Base-by-base conservation (phyloP, 2,329 filamentous ascomycete species). In the Penicillium frequentans region DNA sequence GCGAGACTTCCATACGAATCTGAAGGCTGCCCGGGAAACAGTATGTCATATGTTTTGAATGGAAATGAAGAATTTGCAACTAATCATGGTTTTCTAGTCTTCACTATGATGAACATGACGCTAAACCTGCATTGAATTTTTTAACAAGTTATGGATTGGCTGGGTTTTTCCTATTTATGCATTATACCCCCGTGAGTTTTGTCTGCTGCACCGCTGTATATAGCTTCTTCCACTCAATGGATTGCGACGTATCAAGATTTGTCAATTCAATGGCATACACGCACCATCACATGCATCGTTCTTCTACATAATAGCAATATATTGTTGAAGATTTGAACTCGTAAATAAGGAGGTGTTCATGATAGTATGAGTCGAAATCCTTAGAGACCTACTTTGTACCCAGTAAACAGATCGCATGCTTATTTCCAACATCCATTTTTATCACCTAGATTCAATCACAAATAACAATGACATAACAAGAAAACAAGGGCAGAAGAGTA, bases 1-100 rank as follows among this genome's bases (percentile, higher is more conserved):
- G 72, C 73, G 76, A 10, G 83, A 88, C 53, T 93, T 91, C 64
- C 86, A 86, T 71, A 75, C 79, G 1, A 84, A 82, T 61, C 75
- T 90, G 24, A 82, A 88, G 64, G 70, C 77, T 45, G 86, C 86
- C 11, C 77, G 85, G 64, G 77, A 82, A 19, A 79, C 81, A 74
- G 77, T 75, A 67, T 54, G 66, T 63, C 26, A 37, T 46, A 42
- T 31, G 5, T n/a, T 26, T 11, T 2, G 1, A 8, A 26, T 8
- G 19, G 23, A 16, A 21, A 16, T 49, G 29, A 14, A 16, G 21
- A 19, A 50, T 8, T 9, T 19, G 33, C 19, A 42, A 27, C 31
- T 39, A 29, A 21, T 21, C 11, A 7, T 39, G n/a, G 3, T 11
- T 21, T 39, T 46, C 2, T 56, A 64, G 63, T 64, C 57, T 35